Evolutionary conservation across 768 basidiomycete genomes (phyloP).

Genomic region (Auricularia sp.): DNA sequence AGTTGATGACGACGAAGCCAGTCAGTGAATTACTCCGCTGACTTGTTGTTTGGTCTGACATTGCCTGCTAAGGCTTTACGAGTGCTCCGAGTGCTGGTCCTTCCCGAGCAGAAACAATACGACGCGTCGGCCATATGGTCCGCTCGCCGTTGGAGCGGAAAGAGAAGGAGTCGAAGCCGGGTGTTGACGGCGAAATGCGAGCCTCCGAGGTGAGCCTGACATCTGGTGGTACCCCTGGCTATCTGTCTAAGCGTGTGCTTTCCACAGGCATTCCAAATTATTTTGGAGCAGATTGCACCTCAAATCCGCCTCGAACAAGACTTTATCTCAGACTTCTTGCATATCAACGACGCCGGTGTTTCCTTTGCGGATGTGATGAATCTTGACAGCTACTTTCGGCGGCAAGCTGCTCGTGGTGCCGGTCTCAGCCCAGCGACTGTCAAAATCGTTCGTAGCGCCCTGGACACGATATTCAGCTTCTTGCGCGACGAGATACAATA

Average conservation of each 20-base stretch:
- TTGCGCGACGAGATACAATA: conserved; percentile 69
- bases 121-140: conserved; percentile 79
- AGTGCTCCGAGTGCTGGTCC: conserved; percentile 30
- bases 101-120: conserved; percentile 49
- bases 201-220: conserved; percentile 52
- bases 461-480: conserved; percentile 96
- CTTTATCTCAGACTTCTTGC: conserved; percentile 86
- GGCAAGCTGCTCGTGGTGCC: conserved; percentile 72
- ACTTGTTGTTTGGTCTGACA: neutral
- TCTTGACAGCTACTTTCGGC: conserved; percentile 86
- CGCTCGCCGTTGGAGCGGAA: conserved; percentile 59
- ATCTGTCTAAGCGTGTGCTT: neutral
- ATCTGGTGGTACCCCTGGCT: neutral
- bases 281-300: conserved; percentile 66
- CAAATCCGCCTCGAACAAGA: conserved; percentile 76
- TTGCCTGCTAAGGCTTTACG: conserved; percentile 34
- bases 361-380: conserved; percentile 96
- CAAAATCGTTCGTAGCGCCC: conserved; percentile 76
- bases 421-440: conserved; percentile 57
- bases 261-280: conserved; percentile 58
- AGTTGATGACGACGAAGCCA: conserved; percentile 63
- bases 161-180: conserved; percentile 51
- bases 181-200: conserved; percentile 47
- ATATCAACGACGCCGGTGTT: conserved; percentile 77
- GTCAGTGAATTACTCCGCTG: conserved; percentile 29